Evolutionary conservation across 139 green algal species (phyloP).

Genomic region (Micractinium conductrix): DNA sequence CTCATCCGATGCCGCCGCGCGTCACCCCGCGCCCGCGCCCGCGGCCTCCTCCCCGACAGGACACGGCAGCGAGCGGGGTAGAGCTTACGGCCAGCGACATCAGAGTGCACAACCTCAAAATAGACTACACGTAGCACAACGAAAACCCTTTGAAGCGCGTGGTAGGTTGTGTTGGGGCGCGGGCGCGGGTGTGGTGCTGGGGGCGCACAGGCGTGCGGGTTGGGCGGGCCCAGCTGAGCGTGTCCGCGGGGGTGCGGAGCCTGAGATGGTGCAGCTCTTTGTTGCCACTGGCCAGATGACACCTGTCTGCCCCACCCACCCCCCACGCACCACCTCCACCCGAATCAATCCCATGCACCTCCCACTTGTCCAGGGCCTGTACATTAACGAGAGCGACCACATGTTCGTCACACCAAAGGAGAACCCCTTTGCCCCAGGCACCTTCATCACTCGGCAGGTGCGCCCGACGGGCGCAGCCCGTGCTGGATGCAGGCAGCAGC

Average conservation of each 20-base stretch:
- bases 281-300: background rate
- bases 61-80: background rate
- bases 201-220: no score
- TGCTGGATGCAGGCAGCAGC: no score
- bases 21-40: background rate
- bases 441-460: slow-evolving; percentile 31
- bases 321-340: no score
- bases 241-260: background rate
- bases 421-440: slow-evolving; percentile 21
- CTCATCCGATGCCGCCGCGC: no score
- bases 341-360: no score
- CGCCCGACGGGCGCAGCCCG: no score
- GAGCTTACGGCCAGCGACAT: slow-evolving; percentile 42
- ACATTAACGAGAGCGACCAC: slow-evolving; percentile 15
- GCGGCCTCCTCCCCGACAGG: background rate
- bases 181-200: no score
- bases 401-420: background rate
- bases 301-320: no score
- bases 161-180: no score
- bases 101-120: slow-evolving; percentile 53
- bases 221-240: no score
- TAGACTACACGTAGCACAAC: slow-evolving; percentile 50
- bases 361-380: slow-evolving; percentile 7
- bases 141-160: slow-evolving; percentile 46
- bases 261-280: background rate